Evolutionary conservation across 108 stramenopile species (phyloP), one percentile per base, ranked within the genome.

Genomic region (Asterionellopsis glacialis): DNA sequence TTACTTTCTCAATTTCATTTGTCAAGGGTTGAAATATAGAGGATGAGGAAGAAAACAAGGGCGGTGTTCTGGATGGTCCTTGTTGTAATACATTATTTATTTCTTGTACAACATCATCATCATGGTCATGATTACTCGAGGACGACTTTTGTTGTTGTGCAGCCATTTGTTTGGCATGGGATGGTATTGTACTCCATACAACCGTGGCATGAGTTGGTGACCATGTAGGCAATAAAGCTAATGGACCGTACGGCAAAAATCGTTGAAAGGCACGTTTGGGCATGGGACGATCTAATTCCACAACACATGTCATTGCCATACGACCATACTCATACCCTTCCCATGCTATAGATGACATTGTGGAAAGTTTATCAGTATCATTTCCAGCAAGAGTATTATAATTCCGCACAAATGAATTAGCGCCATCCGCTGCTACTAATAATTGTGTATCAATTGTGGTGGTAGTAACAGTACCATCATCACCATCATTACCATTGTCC

Each of bases 371-470:
- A n/a, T n/a, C n/a, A n/a, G n/a, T n/a, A n/a, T n/a, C n/a, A n/a
- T n/a, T n/a, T n/a, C n/a, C n/a, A n/a, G n/a, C 5, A 33, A 33
- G 33, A 5, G 33, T 33, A 33, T 33, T 33, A 33, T n/a, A n/a
- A n/a, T n/a, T n/a, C 60, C 87, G 76, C 18, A 92, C 70, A 39
- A 66, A 74, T 0, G 87, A 89, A 69, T 88, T 83, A 16, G 85
- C 85, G 24, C 91, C 91, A 64, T 92, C 91, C 23, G 87, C 87
- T 48, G 84, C 91, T 16, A 92, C 74, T 0, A 92, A 70, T 45
- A 92, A 45, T 57, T 74, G 63, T 11, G 75, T 55, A n/a, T 66
- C 58, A 22, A 81, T 16, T 28, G 54, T 70, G 19, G 11, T n/a
- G n/a, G n/a, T n/a, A n/a, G n/a, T n/a, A n/a, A n/a, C n/a, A n/a